Percentiles rank a stretch among this genome's conserved stretches.
phyloP scores from a whole-genome alignment of 129 eudicot genomes.

The Erigeron canadensis region DNA sequence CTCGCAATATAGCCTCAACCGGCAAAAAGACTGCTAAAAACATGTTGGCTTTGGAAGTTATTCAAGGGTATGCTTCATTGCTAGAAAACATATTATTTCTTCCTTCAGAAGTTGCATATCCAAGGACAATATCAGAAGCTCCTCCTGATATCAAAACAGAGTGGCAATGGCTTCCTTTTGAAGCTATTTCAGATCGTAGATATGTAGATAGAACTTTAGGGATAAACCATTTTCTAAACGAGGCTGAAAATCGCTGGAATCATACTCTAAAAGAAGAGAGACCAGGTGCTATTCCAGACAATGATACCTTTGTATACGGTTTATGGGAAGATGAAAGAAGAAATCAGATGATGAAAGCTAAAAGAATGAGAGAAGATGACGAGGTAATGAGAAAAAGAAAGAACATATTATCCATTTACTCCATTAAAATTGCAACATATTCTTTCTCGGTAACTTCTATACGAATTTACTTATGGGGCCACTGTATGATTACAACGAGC shows the following conservation, averaged over 20 bases:
- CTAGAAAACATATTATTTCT: slow-evolving; percentile 57
- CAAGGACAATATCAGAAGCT: slow-evolving; percentile 52
- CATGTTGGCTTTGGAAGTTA: slow-evolving; percentile 65
- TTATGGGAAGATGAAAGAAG: slow-evolving; percentile 86
- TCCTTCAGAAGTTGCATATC: slow-evolving; percentile 83
- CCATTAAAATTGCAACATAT: neutral
- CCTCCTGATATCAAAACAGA: slow-evolving; percentile 49
- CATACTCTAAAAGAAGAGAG: slow-evolving; percentile 32
- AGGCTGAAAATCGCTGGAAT: slow-evolving; percentile 52
- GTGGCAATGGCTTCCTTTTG: slow-evolving; percentile 83
- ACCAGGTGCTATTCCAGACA: slow-evolving; percentile 25
- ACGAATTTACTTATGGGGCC: slow-evolving; percentile 5
- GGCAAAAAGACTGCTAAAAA: slow-evolving; percentile 72
- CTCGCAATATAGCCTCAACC: slow-evolving; percentile 51
- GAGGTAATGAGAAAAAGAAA: slow-evolving; percentile 45
- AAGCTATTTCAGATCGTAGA: slow-evolving; percentile 30
- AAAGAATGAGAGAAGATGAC: slow-evolving; percentile 73
- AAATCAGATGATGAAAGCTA: slow-evolving; percentile 37
- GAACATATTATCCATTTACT: neutral
- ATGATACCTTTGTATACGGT: slow-evolving; percentile 50
- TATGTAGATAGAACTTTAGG: slow-evolving; percentile 39
- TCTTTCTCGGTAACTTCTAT: slow-evolving; percentile 10
- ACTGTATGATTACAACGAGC: neutral
- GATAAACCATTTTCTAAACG: slow-evolving; percentile 34
- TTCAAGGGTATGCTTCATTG: slow-evolving; percentile 75